phyloP scores from a whole-genome alignment of 73 alveolate species.

The Paramecium biaurelia region DNA sequence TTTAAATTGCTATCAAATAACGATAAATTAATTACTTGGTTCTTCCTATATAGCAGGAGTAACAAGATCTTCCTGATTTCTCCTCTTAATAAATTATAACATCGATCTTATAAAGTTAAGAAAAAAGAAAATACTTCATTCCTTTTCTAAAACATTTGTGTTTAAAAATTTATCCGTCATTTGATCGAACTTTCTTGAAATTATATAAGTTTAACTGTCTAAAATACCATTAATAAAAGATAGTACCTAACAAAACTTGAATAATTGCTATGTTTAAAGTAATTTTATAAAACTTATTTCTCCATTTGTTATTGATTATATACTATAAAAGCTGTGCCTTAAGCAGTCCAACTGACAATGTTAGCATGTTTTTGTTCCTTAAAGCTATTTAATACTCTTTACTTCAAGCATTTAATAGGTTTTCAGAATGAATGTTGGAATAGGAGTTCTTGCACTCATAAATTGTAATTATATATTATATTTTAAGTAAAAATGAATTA shows the following conservation, averaged over 20 bases:
- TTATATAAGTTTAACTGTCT: slow-evolving; percentile 36
- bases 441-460: slow-evolving; percentile 34
- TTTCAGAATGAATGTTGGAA: slow-evolving; percentile 32
- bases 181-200: slow-evolving; percentile 24
- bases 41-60: slow-evolving; percentile 16
- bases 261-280: slow-evolving; percentile 31
- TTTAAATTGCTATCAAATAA: neutral
- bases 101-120: neutral
- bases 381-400: neutral
- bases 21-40: neutral
- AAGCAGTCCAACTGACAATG: slow-evolving; percentile 34
- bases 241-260: slow-evolving; percentile 52
- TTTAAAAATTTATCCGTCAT: slow-evolving; percentile 37
- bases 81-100: slow-evolving; percentile 22
- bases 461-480: neutral
- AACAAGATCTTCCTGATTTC: slow-evolving; percentile 40
- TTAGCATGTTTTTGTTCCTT: neutral
- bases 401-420: slow-evolving; percentile 51
- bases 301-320: neutral
- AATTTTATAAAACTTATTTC: slow-evolving; percentile 7
- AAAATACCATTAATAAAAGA: neutral
- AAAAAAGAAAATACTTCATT: slow-evolving; percentile 26
- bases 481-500: neutral
- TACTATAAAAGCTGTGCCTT: slow-evolving; percentile 38
- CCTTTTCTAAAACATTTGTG: slow-evolving; percentile 50